Percentiles rank a stretch among this genome's conserved stretches.
Evolutionary conservation across 2,329 filamentous ascomycete species (phyloP).

Genomic region (Penicillium sp.): DNA sequence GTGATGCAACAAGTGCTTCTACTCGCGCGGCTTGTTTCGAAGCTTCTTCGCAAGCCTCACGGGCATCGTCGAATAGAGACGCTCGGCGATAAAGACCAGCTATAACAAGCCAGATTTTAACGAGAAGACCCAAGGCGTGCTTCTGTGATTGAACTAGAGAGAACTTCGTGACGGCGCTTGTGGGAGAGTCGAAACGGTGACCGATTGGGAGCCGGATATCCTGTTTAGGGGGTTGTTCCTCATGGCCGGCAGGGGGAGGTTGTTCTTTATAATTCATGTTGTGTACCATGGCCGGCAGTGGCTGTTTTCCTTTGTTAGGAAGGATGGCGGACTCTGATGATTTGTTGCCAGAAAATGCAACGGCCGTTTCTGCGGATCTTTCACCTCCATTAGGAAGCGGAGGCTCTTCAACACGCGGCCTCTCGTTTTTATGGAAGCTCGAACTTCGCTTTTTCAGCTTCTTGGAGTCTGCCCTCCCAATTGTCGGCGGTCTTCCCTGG

Average conservation of each 20-base stretch:
- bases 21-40: conserved; percentile 69
- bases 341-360: too few relatives aligned
- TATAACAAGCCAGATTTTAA: conserved; percentile 87
- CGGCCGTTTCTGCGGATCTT: too few relatives aligned
- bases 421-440: conserved; percentile 30
- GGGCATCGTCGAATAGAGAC: conserved; percentile 73
- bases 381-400: conserved; percentile 27
- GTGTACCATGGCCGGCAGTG: conserved; percentile 35
- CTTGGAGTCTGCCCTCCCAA: conserved; percentile 34
- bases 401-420: conserved; percentile 21
- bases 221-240: conserved; percentile 44
- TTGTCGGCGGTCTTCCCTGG: conserved; percentile 29
- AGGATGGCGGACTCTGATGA: conserved; percentile 19
- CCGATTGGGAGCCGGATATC: conserved; percentile 39
- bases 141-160: conserved; percentile 52
- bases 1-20: conserved; percentile 63
- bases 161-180: conserved; percentile 49
- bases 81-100: conserved; percentile 84
- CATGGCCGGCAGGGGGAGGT: conserved; percentile 37
- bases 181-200: conserved; percentile 41
- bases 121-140: conserved; percentile 58
- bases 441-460: conserved; percentile 35
- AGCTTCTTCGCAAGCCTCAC: conserved; percentile 77
- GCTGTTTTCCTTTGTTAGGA: conserved; percentile 31
- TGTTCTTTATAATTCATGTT: conserved; percentile 38